A percentile compares a stretch with the other conserved stretches of the same genome.
phyloP scores from a whole-genome alignment of 495 filamentous ascomycete genomes.

The Friedmanniomyces simplex region DNA sequence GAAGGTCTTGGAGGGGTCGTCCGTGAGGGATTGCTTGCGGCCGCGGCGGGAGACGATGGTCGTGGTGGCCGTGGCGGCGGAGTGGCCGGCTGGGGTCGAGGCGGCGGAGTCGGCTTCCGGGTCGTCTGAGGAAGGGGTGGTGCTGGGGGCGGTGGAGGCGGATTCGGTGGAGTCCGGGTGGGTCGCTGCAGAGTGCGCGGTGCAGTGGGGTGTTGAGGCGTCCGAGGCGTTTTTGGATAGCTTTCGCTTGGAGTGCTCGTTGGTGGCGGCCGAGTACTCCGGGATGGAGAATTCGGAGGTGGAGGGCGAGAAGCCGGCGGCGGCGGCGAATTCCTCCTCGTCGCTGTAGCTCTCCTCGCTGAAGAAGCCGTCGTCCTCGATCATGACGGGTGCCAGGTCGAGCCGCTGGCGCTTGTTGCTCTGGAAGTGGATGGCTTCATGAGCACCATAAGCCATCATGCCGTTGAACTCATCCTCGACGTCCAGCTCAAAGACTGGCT shows the following conservation, averaged over 20 bases:
- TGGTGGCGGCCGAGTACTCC: conserved; percentile 2
- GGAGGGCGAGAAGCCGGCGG: conserved; percentile 18
- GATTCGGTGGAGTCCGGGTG: conserved; percentile 22
- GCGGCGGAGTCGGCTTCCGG: conserved; percentile 23
- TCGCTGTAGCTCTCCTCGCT: conserved; percentile 70
- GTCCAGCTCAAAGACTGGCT: conserved; percentile 83
- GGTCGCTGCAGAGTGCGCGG: conserved; percentile 20
- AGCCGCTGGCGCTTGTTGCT: conserved; percentile 72
- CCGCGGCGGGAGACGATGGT: conserved; percentile 82
- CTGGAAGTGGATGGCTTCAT: conserved; percentile 50
- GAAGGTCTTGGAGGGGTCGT: conserved; percentile 97
- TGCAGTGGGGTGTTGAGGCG: conserved; percentile 21
- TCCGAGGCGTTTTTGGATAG: conserved; percentile 7
- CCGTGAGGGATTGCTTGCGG: conserved; percentile 95
- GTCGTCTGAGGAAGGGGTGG: conserved; percentile 32
- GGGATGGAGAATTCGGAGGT: conserved; percentile 19
- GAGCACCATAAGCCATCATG: conserved; percentile 55
- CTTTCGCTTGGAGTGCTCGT: conserved; percentile 2
- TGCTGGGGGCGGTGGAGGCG: conserved; percentile 28
- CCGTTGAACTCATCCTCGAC: conserved; percentile 83
- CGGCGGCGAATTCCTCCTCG: conserved; percentile 40
- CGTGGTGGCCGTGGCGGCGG: too few species aligned
- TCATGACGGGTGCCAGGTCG: conserved; percentile 41
- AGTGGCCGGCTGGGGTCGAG: conserved; percentile 30
- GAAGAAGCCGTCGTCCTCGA: conserved; percentile 62